These are phyloP conservation scores for Neurospora tetrasperma DNA, from an alignment of 495 filamentous ascomycete genomes.

Conservation along the genomic window DNA sequence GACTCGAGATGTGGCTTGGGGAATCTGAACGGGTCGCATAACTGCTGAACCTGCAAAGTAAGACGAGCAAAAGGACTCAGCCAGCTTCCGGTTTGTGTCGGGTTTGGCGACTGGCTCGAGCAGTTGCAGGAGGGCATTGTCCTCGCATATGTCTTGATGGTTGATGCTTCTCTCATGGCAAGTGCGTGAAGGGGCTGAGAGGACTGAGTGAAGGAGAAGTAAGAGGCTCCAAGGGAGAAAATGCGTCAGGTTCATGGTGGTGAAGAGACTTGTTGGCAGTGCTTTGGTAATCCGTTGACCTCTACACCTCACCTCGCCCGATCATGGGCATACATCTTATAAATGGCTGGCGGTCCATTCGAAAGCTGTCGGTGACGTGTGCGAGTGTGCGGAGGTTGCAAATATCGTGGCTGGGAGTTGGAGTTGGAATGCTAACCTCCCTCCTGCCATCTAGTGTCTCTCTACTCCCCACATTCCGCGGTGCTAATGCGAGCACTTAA, in stretches of 20 bases:
- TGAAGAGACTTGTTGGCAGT: not conserved
- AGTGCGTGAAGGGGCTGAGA: not conserved
- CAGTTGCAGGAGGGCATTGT: not conserved
- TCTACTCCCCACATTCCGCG: not conserved
- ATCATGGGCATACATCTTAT: not conserved
- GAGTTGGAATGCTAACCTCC: not conserved
- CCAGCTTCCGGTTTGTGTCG: not conserved
- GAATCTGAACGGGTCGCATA: not conserved
- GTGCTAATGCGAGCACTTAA: not conserved
- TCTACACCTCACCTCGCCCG: not conserved
- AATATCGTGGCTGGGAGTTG: not conserved
- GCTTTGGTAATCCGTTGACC: not conserved
- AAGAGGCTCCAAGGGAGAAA: not conserved
- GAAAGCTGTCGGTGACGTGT: not conserved
- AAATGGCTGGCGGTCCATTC: not conserved
- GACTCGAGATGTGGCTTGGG: not conserved
- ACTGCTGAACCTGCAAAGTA: not conserved
- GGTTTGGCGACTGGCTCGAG: not conserved
- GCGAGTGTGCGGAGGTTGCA: not conserved
- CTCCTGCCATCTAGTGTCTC: not conserved
- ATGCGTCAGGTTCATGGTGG: not conserved
- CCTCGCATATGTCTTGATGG: not conserved
- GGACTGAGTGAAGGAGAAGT: not conserved
- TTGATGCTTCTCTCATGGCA: not conserved
- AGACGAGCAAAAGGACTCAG: not conserved